Evolutionary conservation across 305 asterid genomes (phyloP), one percentile per base, ranked within the genome.

Genomic region (Stenogyne calaminthoides): DNA sequence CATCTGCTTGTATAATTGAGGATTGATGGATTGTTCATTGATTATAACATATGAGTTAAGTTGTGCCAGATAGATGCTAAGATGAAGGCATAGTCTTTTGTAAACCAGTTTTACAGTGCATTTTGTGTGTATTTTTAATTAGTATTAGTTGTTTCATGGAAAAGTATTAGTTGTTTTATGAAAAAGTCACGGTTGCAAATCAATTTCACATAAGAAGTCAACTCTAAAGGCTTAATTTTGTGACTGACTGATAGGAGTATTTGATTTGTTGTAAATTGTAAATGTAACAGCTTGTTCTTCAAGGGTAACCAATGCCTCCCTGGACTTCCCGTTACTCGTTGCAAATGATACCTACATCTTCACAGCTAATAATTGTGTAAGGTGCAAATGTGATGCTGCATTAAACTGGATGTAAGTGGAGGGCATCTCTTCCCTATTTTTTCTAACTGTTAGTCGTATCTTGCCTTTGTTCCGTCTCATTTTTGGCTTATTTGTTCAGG

Each of bases 251-350:
- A 64, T 18, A n/a, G n/a, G n/a, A n/a, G n/a, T n/a, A 16, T 59
- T 16, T 72, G 71, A 47, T 47, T 18, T 64, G 67, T 68, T 4
- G 6, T 36, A 37, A 16, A 63, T 54, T 49, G 29, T 20, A 16
- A 63, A 47, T 49, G 29, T 20, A 40, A 75, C 91, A 90, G 95
- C 91, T 65, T 90, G 95, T 80, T 71, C 87, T 59, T 89, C 98
- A 8, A 9, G 3, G 80, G 78, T 93, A 61, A 69, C 25, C 71
- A 84, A 76, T 34, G 62, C 1, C 27, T 91, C 97, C 7, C 32
- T 12, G 79, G 97, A 93, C 85, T 81, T 78, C 80, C 96, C 96
- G 42, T 69, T 91, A 64, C 97, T 84, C 9, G 90, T 91, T 44
- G 70, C 94, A 2, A 91, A 88, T 22, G 85, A 77, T 49, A 81